Conservation (phyloP, 2,329 filamentous ascomycete genomes). For the Verticillium zaregamsianum region DNA sequence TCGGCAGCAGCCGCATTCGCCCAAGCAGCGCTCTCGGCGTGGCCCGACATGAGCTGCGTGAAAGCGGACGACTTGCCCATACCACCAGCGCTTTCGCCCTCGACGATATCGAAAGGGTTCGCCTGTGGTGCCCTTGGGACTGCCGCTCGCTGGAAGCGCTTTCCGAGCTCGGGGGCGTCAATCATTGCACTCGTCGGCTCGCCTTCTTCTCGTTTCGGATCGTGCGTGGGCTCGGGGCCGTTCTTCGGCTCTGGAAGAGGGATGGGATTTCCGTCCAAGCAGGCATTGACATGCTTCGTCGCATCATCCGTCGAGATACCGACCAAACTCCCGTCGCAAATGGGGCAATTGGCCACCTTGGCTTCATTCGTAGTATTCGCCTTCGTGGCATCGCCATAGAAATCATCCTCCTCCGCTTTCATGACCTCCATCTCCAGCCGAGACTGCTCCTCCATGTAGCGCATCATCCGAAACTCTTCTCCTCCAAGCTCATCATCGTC, state of each 20-base stretch:
- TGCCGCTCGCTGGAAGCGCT: constrained; percentile 62
- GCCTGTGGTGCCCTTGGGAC: constrained; percentile 75
- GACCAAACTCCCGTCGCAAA: constrained; percentile 65
- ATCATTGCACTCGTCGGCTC: constrained; percentile 17
- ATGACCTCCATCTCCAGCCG: constrained; percentile 43
- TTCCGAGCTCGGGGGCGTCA: constrained; percentile 38
- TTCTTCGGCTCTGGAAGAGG: constrained; percentile 39
- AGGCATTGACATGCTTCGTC: constrained; percentile 85
- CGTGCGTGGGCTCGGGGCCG: constrained; percentile 4
- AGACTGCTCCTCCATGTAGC: constrained; percentile 74
- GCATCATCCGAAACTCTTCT: constrained; percentile 61
- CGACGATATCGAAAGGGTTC: constrained; percentile 65
- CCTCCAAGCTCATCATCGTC: constrained; percentile 48
- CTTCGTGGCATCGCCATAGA: constrained; percentile 27
- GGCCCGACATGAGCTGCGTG: constrained; percentile 85
- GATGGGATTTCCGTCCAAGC: constrained; percentile 76
- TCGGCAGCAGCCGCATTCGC: constrained; percentile 78
- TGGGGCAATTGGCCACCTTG: constrained; percentile 59
- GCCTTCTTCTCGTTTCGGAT: constrained; percentile 10
- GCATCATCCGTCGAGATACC: constrained; percentile 63
- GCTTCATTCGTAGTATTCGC: constrained; percentile 20
- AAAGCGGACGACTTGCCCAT: constrained; percentile 66
- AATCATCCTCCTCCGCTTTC: constrained; percentile 47
- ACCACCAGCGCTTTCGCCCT: constrained; percentile 14
- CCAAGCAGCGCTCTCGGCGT: constrained; percentile 90